Base-by-base conservation (phyloP, 106 monocot species). In the Allium fistulosum region DNA sequence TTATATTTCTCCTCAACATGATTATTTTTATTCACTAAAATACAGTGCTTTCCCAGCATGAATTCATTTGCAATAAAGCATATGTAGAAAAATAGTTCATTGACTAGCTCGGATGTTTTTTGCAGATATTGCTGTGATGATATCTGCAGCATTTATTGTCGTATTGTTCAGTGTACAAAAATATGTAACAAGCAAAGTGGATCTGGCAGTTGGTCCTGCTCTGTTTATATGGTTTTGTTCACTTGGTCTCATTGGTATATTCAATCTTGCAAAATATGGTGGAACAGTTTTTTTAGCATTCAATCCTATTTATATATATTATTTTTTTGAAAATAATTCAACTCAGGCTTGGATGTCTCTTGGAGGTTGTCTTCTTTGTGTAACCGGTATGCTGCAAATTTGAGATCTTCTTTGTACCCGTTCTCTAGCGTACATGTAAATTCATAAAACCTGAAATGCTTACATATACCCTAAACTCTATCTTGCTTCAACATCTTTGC, bases 111-210 rank as follows among this genome's bases (percentile, higher is more conserved):
- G 28, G 12, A 28, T 68, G 11, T 45, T 72, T 78, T 14, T 61
- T 84, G 79, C 94, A 94, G 89, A 84, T 65, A 37, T 72, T 74
- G 90, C 82, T 63, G 87, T 90, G 77, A 90, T 84, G 86, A 87
- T 94, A 65, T 90, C 94, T 59, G 84, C 80, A 78, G 84, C 87
- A 62, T 84, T 86, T 73, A 84, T 94, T 58, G 76, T 90, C 49
- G 65, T 94, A 65, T 80, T 94, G 71, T 94, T 87, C 76, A 86
- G 84, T 68, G 76, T 90, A 49, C 94, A 90, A 80, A 86, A 78
- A 60, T 94, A 78, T 78, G 94, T 87, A 71, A 90, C 94, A 68
- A 90, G 89, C 80, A 90, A 94, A 84, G 82, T 94, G 48, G 94
- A 86, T 6, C 83, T 94, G 78, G 90, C 63, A 18, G 74, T 94